phyloP scores from a whole-genome alignment of 2,329 filamentous ascomycete species.

The Neopestalotiopsis rosae region DNA sequence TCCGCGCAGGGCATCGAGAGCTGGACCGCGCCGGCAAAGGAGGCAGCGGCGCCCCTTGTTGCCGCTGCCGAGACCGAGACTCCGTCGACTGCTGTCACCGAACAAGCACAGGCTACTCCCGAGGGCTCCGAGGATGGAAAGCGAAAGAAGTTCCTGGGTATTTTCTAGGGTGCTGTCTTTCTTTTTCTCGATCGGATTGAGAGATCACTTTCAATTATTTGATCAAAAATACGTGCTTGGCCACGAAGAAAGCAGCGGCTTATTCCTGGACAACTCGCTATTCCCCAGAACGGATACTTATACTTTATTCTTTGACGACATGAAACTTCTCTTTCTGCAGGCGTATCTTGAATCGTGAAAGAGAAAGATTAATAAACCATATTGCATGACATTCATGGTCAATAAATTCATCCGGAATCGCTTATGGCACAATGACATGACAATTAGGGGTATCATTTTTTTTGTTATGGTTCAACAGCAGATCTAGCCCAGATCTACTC shows the following conservation, averaged over 20 bases:
- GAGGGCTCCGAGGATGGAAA: slow-evolving; percentile 37
- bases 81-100: slow-evolving; percentile 13
- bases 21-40: slow-evolving; percentile 1
- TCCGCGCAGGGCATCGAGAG: slow-evolving; percentile 31
- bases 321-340: background rate
- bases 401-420: background rate
- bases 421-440: background rate
- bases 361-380: background rate
- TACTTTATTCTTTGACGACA: background rate
- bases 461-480: background rate
- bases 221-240: background rate
- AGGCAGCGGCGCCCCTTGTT: slow-evolving; percentile 18
- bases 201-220: background rate
- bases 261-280: too few relatives aligned
- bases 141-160: slow-evolving; percentile 83
- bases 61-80: slow-evolving; percentile 30
- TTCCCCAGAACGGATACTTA: background rate
- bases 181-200: background rate
- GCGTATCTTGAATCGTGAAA: background rate
- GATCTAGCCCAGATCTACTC: slow-evolving; percentile 64
- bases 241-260: background rate
- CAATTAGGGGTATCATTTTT: background rate
- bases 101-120: slow-evolving; percentile 12
- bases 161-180: slow-evolving; percentile 62
- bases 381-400: background rate